Evolutionary conservation across 768 basidiomycete species (phyloP).

Genomic region (Rhodotorula graminis): DNA sequence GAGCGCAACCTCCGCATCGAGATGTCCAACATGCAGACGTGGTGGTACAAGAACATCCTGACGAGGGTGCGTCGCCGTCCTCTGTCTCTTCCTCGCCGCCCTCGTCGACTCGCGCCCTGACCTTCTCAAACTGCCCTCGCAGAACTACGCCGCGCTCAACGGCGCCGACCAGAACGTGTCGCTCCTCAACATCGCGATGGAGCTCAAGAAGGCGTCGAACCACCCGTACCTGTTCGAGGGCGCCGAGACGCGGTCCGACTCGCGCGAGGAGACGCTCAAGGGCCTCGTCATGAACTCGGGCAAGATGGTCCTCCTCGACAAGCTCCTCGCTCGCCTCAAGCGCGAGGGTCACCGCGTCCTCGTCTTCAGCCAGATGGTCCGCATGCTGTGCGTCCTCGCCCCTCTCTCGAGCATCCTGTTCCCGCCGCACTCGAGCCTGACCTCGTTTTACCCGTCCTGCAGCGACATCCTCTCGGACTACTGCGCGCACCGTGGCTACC

Average conservation of each 20-base stretch:
- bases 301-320: slow-evolving; percentile 97
- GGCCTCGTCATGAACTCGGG: slow-evolving; percentile 98
- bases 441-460: not conserved
- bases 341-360: slow-evolving; percentile 92
- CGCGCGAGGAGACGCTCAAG: slow-evolving; percentile 75
- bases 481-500: slow-evolving; percentile 81
- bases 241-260: slow-evolving; percentile 65
- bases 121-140: slow-evolving; percentile 8
- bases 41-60: slow-evolving; percentile 97
- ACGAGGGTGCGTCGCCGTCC: slow-evolving; percentile 61
- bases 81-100: not conserved
- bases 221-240: slow-evolving; percentile 98
- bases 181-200: slow-evolving; percentile 98
- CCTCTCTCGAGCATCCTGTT: not conserved
- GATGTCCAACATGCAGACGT: slow-evolving; percentile 73
- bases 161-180: slow-evolving; percentile 78
- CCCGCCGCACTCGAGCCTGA: not conserved
- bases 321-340: slow-evolving; percentile 81
- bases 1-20: slow-evolving; percentile 96
- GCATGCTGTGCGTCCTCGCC: slow-evolving; percentile 59
- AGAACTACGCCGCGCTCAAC: slow-evolving; percentile 90
- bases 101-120: not conserved
- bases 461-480: slow-evolving; percentile 94
- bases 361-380: slow-evolving; percentile 97
- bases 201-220: slow-evolving; percentile 88